phyloP scores from a whole-genome alignment of 2,329 filamentous ascomycete genomes.

The Trichothecium roseum region DNA sequence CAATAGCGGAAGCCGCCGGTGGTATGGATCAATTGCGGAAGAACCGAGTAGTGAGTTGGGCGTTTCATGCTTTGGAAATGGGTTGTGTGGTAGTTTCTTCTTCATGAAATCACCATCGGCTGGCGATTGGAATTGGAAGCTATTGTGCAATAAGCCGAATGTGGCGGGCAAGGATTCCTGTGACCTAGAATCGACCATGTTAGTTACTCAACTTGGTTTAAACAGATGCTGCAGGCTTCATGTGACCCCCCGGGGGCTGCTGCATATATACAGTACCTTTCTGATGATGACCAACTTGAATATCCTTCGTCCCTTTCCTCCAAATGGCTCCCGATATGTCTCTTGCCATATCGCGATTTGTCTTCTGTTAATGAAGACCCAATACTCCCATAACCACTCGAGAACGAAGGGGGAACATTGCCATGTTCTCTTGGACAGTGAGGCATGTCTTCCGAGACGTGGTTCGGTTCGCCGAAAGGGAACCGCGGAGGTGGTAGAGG shows the following conservation, averaged over 20 bases:
- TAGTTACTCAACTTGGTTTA: constrained; percentile 2
- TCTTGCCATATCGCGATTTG: constrained; percentile 20
- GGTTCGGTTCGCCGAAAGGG: constrained; percentile 21
- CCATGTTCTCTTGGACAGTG: neutral
- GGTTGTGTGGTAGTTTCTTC: constrained; percentile 38
- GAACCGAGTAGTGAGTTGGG: constrained; percentile 29
- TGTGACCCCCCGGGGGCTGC: constrained; percentile 5
- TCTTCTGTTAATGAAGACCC: constrained; percentile 23
- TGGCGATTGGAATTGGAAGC: constrained; percentile 34
- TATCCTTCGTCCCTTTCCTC: constrained; percentile 31
- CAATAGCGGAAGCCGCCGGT: constrained; percentile 24
- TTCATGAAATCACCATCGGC: constrained; percentile 39
- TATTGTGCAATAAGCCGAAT: constrained; percentile 41
- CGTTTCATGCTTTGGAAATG: constrained; percentile 35
- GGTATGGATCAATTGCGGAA: constrained; percentile 26
- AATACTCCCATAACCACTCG: constrained; percentile 30
- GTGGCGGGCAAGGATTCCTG: constrained; percentile 29
- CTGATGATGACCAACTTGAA: constrained; percentile 28
- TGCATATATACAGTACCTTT: constrained; percentile 16
- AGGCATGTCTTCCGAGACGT: neutral
- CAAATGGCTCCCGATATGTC: constrained; percentile 10
- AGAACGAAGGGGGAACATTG: constrained; percentile 1
- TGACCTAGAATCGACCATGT: constrained; percentile 18
- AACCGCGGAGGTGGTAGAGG: constrained; percentile 38
- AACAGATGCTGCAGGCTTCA: constrained; percentile 2